Base-by-base conservation (phyloP, 495 filamentous ascomycete species). In the Chaetomium fimeti region DNA sequence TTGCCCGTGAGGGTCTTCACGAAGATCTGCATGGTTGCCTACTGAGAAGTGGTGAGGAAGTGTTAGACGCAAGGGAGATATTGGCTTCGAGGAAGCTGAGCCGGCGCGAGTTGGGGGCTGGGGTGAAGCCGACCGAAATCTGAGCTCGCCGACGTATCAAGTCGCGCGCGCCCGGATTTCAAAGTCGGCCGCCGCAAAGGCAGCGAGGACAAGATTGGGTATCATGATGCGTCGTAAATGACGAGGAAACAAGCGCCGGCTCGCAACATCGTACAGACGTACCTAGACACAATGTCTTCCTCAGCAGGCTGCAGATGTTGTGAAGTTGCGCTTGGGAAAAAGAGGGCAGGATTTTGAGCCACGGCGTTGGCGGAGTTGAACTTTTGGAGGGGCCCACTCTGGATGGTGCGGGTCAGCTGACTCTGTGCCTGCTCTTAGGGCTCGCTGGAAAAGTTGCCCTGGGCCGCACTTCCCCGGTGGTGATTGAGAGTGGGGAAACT, bases 1-100 rank as follows among this genome's bases (percentile, higher is more conserved):
- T 98, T 99, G 77, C 94, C 94, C 90, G 95, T 98, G 67, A 98
- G 93, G 91, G 94, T 98, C 86, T 98, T 98, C 78, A 98, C 94
- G 89, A 98, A 97, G 84, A 97, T 98, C 89, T 98, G 93, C 94
- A 98, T 98, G 82, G 82, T 83, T 82, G 81, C 83, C 83, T 82
- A 68, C 61, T 70, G 72, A 72, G 68, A 72, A 72, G 65, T 71
- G 70, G 40, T 67, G 66, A 69, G 68, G 67, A 71, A 47, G 58
- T 70, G 75, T 71, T 73, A 72, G 70, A 72, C 68, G 40, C 68
- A 64, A 62, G 48, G 55, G 66, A 70, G 55, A 51, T 47, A 55
- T 42, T 48, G 63, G 48, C 55, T 53, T 29, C 5, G 38, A 45
- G 9, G 24, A 28, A 52, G 22, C 47, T 57, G 27, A 57, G 57